Evolutionary conservation across 345 rosid genomes (phyloP).

Genomic region (Citrus sinensis): DNA sequence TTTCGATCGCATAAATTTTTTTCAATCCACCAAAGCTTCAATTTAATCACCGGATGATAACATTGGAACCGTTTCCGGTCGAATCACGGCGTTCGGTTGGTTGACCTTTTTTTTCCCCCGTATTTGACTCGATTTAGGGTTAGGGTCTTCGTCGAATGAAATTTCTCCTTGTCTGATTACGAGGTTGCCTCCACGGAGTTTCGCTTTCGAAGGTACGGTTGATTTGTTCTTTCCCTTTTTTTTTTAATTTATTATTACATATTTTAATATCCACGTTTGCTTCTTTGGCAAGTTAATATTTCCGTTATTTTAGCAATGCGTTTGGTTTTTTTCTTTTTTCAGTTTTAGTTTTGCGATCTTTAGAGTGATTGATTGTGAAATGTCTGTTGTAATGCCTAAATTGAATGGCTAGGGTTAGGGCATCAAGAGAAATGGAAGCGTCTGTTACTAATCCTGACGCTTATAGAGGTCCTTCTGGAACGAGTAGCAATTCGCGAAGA

Average conservation of each 20-base stretch:
- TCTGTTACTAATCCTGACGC: conserved; percentile 58
- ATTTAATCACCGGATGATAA: background rate
- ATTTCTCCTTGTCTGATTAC: background rate
- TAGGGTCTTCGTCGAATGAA: conserved; percentile 10
- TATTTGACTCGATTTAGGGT: conserved; percentile 11
- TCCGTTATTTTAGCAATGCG: background rate
- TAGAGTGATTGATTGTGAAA: conserved; percentile 8
- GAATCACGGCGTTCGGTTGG: conserved; percentile 8
- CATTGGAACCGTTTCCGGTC: background rate
- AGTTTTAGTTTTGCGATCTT: background rate
- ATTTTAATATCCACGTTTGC: background rate
- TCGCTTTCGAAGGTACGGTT: conserved; percentile 53
- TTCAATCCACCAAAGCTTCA: background rate
- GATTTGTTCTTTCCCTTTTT: background rate
- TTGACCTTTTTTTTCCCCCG: conserved; percentile 6
- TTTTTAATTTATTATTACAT: background rate
- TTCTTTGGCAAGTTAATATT: conserved; percentile 2
- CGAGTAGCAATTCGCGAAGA: conserved; percentile 47
- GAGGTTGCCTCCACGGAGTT: conserved; percentile 46
- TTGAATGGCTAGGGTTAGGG: conserved; percentile 57
- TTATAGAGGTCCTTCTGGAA: conserved; percentile 59
- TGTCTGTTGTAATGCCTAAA: background rate
- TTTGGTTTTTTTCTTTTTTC: background rate
- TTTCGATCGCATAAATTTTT: background rate
- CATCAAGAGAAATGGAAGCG: conserved; percentile 63